phyloP scores from a whole-genome alignment of 1,284 basidiomycete species.

The Ceratobasidium theobromae region DNA sequence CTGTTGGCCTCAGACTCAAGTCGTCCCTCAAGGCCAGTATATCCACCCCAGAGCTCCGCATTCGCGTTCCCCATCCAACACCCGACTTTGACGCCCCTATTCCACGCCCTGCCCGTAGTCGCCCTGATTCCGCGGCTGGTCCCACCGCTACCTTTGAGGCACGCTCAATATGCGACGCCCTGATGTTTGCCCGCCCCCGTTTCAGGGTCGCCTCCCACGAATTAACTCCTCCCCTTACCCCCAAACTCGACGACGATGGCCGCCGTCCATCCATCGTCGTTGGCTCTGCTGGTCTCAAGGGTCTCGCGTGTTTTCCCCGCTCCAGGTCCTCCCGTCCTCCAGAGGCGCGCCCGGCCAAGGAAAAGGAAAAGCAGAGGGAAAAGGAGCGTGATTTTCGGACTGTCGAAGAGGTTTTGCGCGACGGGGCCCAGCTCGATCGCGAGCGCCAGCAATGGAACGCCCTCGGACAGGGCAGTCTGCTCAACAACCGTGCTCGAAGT shows the following conservation, averaged over 20 bases:
- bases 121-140: neutral
- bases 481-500: constrained; percentile 20
- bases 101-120: neutral
- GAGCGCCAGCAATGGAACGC: constrained; percentile 24
- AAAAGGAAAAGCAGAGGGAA: neutral
- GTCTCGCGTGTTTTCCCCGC: constrained; percentile 14
- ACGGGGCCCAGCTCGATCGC: constrained; percentile 14
- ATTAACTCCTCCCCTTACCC: constrained; percentile 8
- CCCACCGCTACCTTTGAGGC: neutral
- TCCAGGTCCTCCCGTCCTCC: neutral
- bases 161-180: constrained; percentile 21
- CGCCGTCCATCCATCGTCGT: constrained; percentile 12
- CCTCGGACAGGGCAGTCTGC: constrained; percentile 14
- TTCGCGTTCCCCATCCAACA: constrained; percentile 1
- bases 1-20: constrained; percentile 16
- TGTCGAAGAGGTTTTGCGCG: constrained; percentile 18
- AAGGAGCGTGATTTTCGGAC: constrained; percentile 5
- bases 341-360: neutral
- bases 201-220: constrained; percentile 18
- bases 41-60: constrained; percentile 14
- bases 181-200: constrained; percentile 20
- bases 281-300: constrained; percentile 6
- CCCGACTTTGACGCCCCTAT: neutral
- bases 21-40: constrained; percentile 22
- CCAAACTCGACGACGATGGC: neutral